These are phyloP conservation scores for Mortierella sp. DNA, from an alignment of 371 early-diverging fungal genomes.

Conservation along the genomic window DNA sequence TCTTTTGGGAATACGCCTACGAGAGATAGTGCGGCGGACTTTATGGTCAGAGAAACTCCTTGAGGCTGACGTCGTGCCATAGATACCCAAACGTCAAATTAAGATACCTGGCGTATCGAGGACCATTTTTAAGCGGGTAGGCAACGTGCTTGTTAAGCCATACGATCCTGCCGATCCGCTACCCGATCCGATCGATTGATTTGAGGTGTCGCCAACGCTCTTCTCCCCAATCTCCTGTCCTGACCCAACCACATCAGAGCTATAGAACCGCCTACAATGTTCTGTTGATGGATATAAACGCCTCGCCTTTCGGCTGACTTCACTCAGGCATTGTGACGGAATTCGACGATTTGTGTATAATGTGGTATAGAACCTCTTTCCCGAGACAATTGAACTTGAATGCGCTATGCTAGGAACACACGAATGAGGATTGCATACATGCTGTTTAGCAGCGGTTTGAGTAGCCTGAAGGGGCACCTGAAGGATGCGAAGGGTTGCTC, in stretches of 20 bases:
- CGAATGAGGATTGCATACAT: not conserved
- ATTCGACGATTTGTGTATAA: not conserved
- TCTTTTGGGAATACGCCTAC: constrained; percentile 45
- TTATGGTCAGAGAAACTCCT: not conserved
- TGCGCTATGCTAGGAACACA: not conserved
- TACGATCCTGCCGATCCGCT: constrained; percentile 11
- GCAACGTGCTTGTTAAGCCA: constrained; percentile 34
- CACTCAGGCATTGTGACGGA: not conserved
- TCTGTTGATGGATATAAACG: not conserved
- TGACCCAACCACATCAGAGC: not conserved
- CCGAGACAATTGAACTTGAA: not conserved
- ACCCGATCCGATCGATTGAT: not conserved
- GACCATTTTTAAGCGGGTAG: constrained; percentile 45
- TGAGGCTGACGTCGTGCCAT: not conserved
- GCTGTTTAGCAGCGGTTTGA: not conserved
- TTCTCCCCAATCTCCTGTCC: not conserved
- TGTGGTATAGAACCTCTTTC: constrained; percentile 2
- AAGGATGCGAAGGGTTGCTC: not conserved
- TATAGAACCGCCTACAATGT: not conserved
- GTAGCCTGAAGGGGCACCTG: not conserved
- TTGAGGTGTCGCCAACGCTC: not conserved
- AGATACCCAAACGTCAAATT: not conserved
- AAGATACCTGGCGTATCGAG: constrained; percentile 51
- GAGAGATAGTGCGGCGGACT: not conserved
- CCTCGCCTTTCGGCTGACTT: not conserved